These are phyloP conservation scores for Ceriops tagal DNA, from an alignment of 345 rosid genomes.

Conservation along the genomic window DNA sequence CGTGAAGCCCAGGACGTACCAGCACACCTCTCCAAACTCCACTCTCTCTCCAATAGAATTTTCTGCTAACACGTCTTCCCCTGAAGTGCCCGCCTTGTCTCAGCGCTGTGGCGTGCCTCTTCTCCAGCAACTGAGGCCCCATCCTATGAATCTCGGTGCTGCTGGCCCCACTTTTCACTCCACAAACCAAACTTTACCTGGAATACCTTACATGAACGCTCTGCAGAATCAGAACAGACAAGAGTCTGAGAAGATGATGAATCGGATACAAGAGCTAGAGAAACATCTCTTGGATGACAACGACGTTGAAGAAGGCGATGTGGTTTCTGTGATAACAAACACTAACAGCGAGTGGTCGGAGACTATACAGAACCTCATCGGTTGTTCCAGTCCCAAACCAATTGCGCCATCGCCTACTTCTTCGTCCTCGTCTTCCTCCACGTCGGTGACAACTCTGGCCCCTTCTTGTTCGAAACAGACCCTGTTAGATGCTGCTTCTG, in stretches of 20 bases:
- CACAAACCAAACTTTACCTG: constrained; percentile 22
- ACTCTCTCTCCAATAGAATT: constrained; percentile 45
- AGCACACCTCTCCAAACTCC: constrained; percentile 43
- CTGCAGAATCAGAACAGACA: constrained; percentile 25
- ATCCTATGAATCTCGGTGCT: constrained; percentile 7
- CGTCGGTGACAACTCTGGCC: constrained; percentile 58
- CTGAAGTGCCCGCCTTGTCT: constrained; percentile 26
- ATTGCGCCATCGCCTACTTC: constrained; percentile 56
- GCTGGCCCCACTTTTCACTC: constrained; percentile 9
- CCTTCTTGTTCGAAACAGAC: constrained; percentile 51
- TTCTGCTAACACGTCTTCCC: constrained; percentile 23
- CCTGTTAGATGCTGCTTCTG: constrained; percentile 65
- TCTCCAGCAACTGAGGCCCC: constrained; percentile 50
- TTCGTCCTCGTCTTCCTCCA: constrained; percentile 68
- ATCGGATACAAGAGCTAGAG: constrained; percentile 72
- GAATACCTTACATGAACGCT: constrained; percentile 35
- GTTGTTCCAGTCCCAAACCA: constrained; percentile 27
- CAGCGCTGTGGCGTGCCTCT: constrained; percentile 53
- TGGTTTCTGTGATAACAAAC: constrained; percentile 67
- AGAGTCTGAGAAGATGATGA: constrained; percentile 72
- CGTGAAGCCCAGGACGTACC: constrained; percentile 63
- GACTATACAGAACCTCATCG: constrained; percentile 57
- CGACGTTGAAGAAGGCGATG: constrained; percentile 59
- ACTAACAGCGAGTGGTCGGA: constrained; percentile 79
- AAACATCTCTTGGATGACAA: constrained; percentile 70